Conservation (phyloP, 2,329 filamentous ascomycete genomes). For the Exophiala xenobiotica region DNA sequence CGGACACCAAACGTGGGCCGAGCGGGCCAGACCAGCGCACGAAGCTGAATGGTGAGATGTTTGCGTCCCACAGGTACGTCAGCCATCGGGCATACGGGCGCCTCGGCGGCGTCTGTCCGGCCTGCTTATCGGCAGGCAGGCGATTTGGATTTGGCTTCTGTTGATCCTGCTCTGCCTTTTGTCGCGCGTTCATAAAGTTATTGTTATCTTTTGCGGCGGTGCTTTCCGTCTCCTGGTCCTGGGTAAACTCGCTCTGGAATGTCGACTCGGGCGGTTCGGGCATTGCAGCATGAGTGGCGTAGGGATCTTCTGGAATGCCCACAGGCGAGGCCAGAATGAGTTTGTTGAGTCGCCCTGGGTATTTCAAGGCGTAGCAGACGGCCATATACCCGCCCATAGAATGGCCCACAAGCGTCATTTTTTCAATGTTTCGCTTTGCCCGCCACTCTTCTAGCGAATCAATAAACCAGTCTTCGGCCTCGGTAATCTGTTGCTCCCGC, state of each 20-base stretch:
- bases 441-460: constrained; percentile 97
- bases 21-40: constrained; percentile 85
- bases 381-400: constrained; percentile 93
- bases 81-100: constrained; percentile 79
- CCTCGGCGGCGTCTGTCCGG: constrained; percentile 48
- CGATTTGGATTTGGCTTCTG: constrained; percentile 22
- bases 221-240: constrained; percentile 62
- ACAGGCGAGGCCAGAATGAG: constrained; percentile 93
- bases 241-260: constrained; percentile 73
- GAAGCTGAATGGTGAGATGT: constrained; percentile 90
- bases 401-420: constrained; percentile 90
- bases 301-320: constrained; percentile 90
- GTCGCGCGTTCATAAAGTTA: constrained; percentile 54
- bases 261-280: constrained; percentile 74
- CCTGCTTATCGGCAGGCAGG: constrained; percentile 19
- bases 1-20: constrained; percentile 86
- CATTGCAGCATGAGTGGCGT: constrained; percentile 76
- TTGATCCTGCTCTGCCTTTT: constrained; percentile 39
- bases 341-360: constrained; percentile 91
- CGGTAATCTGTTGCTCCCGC: constrained; percentile 72
- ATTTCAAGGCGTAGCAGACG: constrained; percentile 92
- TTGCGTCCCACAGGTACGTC: constrained; percentile 92
- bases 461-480: constrained; percentile 94
- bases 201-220: constrained; percentile 46
- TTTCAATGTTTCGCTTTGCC: constrained; percentile 80